These are phyloP conservation scores for Thelonectria blattea DNA, from an alignment of 2,329 filamentous ascomycete species.

Conservation along the genomic window DNA sequence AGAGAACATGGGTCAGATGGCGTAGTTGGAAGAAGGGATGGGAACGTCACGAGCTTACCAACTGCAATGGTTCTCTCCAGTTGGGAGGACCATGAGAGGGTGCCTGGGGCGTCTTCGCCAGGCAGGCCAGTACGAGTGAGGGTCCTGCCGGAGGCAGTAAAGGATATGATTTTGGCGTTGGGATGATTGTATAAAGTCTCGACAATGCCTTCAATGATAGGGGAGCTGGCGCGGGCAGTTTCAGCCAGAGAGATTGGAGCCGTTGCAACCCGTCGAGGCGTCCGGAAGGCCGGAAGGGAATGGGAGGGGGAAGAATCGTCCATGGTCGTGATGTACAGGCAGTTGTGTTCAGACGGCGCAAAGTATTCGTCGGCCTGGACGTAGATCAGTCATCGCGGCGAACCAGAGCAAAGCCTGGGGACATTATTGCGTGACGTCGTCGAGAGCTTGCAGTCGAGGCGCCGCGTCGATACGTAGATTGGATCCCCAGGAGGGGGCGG, in stretches of 20 bases:
- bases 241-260: conserved; percentile 42
- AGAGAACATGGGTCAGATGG: not conserved
- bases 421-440: conserved; percentile 34
- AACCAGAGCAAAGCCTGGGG: conserved; percentile 17
- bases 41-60: conserved; percentile 54
- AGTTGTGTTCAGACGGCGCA: conserved; percentile 21
- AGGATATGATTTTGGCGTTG: conserved; percentile 70
- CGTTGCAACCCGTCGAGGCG: conserved; percentile 47
- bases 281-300: conserved; percentile 34
- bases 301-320: conserved; percentile 28
- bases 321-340: conserved; percentile 23
- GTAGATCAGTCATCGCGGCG: conserved; percentile 35
- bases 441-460: not conserved
- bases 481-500: conserved; percentile 4
- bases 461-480: conserved; percentile 16
- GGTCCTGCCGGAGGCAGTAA: conserved; percentile 48
- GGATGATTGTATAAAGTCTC: conserved; percentile 79
- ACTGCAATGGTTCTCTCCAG: conserved; percentile 82
- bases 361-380: conserved; percentile 19
- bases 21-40: no score
- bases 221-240: conserved; percentile 29
- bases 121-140: conserved; percentile 42
- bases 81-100: conserved; percentile 75
- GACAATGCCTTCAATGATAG: conserved; percentile 44
- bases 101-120: conserved; percentile 60